Base-by-base conservation (phyloP, 768 basidiomycete genomes). In the Mrakia blollopis region DNA sequence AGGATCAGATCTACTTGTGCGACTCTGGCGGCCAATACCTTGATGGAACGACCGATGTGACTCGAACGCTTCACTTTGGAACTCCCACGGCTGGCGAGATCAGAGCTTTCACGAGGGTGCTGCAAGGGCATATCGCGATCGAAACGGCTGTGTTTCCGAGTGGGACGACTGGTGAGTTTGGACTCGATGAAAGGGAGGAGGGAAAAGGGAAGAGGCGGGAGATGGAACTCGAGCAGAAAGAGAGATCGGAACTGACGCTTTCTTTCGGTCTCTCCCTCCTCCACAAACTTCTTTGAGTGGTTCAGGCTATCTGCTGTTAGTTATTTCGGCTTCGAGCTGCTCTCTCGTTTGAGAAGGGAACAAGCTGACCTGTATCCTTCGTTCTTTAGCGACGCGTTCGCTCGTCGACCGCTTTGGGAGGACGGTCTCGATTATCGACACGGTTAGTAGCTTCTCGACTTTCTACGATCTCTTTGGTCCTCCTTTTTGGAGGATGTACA, bases 51-150 rank as follows among this genome's bases (percentile, higher is more conserved):
- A 99, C 97, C 1, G 96, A 99, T 81, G 91, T 92, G 23, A 96
- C 94, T 0, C 86, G 95, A 61, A 97, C 93, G 78, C 91, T 89
- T 18, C 92, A 93, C 85, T 92, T 95, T 81, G 93, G 94, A 62
- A 88, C 89, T 25, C 92, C 92, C 10, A 89, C 90, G 28, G 78
- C 86, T 25, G 91, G 93, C 78, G 90, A 93, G 83, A 90, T 89
- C 82, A 91, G 95, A 80, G 94, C 96, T 0, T 99, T 90, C 84
- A 99, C 97, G 39, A 87, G 94, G 67, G 97, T 98, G 60, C 83
- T 99, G 76, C 97, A 99, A 84, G 96, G 95, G 9, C 97, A 99
- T 90, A 96, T 98, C 79, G 93, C 93, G 32, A 92, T 98, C 81
- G 93, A 95, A 84, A 88, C 87, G 78, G 91, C 92, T 7, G 87